Evolutionary conservation across 2,329 filamentous ascomycete species (phyloP), one percentile per base, ranked within the genome.

Genomic region (Epichloe typhina): DNA sequence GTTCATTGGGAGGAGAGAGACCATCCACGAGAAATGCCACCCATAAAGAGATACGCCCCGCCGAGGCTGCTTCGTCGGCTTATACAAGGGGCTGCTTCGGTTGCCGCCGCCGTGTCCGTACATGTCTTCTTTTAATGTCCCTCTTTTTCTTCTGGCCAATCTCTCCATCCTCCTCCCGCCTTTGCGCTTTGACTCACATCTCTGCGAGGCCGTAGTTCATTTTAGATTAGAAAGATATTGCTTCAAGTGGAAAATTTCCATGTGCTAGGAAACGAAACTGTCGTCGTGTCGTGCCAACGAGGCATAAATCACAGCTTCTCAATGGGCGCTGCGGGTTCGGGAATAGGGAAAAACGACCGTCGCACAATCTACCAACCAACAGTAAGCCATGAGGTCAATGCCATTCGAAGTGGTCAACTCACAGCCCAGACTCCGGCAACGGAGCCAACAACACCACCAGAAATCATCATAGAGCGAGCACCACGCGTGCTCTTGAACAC

Each of bases 401-500:
- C 52, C 52, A 38, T 35, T 35, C 7, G 47, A 13, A 38, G 6
- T 17, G 17, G 9, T 33, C 47, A 49, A 81, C 87, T 71, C 81
- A 98, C 91, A 63, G 90, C 84, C 93, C 94, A 98, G 53, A 73
- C 78, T 57, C 86, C 89, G 50, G 93, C 94, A 55, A 93, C 77
- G 41, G 82, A 80, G 49, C 84, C 93, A 53, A 97, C 90, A 58
- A 98, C 84, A 59, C 84, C 88, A 56, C 89, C 87, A 37, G 90
- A 95, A 62, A 97, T 93, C 73, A 93, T 76, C 90, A 97, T 97
- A 36, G 89, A 90, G 68, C 86, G 80, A 54, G 93, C 56, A 5
- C 93, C 93, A 62, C 87, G 80, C 46, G 94, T 97, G 68, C 90
- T 95, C 77, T 96, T 97, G 73, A 98, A 98, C 13, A 98, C 66